These are phyloP conservation scores for Taphrina confusa DNA, from an alignment of 1,139 yeast genomes.

Conservation along the genomic window DNA sequence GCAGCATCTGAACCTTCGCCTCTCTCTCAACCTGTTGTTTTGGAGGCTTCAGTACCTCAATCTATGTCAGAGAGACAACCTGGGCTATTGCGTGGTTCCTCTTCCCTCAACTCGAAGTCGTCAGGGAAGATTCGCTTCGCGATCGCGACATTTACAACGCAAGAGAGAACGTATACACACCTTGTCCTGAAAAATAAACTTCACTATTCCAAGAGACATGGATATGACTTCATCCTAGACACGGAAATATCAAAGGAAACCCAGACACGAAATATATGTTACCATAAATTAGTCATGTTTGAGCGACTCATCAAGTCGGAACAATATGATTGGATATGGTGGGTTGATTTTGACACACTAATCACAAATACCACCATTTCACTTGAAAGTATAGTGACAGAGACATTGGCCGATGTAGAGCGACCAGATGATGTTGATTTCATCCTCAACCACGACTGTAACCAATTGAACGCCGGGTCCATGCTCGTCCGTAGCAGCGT, in stretches of 20 bases:
- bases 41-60: background rate
- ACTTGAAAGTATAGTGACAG: background rate
- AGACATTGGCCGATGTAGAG: slow-evolving; percentile 3
- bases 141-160: background rate
- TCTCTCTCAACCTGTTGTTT: no score
- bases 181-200: slow-evolving; percentile 3
- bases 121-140: background rate
- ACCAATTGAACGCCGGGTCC: slow-evolving; percentile 8
- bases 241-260: slow-evolving; percentile 7
- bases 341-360: slow-evolving; percentile 9
- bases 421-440: background rate
- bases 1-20: background rate
- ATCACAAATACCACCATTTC: slow-evolving; percentile 2
- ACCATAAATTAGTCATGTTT: slow-evolving; percentile 11
- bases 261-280: background rate
- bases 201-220: background rate
- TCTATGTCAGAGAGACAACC: background rate
- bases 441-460: slow-evolving; percentile 10
- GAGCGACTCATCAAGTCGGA: slow-evolving; percentile 2
- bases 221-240: slow-evolving; percentile 2
- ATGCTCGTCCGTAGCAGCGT: background rate
- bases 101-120: background rate
- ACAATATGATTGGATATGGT: slow-evolving; percentile 8
- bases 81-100: slow-evolving; percentile 1
- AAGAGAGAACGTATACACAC: slow-evolving; percentile 5